Conservation (phyloP, 768 basidiomycete genomes). For the Xerocomellus intermedius region DNA sequence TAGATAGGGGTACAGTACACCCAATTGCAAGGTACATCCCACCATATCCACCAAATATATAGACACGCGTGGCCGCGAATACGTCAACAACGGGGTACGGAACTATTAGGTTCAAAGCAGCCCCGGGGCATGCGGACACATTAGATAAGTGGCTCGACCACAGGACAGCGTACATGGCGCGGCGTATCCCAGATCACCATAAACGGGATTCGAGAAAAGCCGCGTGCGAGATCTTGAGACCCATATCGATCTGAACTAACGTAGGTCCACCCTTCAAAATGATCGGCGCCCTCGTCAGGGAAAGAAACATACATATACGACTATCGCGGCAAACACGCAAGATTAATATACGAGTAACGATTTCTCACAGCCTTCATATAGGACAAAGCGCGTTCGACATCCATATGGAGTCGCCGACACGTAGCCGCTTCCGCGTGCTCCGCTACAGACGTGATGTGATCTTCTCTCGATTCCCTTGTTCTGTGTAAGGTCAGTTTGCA, state of each 20-base stretch:
- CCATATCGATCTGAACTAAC: slow-evolving; percentile 4
- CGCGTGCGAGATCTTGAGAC: neutral
- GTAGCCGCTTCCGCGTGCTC: slow-evolving; percentile 5
- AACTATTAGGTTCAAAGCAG: neutral
- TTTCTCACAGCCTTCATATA: neutral
- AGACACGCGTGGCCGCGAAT: neutral
- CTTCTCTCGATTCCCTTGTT: slow-evolving; percentile 3
- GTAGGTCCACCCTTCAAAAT: neutral
- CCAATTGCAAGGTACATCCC: neutral
- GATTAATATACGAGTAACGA: neutral
- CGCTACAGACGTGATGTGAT: slow-evolving; percentile 3
- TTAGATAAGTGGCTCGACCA: neutral
- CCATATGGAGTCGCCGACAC: slow-evolving; percentile 1
- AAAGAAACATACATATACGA: neutral
- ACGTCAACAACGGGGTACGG: neutral
- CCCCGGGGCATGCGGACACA: neutral
- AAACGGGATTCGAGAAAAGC: neutral
- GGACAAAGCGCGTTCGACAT: neutral
- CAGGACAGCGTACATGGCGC: neutral
- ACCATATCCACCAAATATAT: slow-evolving; percentile 6
- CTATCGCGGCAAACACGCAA: neutral
- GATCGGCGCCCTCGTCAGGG: slow-evolving; percentile 8
- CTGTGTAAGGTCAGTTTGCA: neutral
- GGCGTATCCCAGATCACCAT: neutral
- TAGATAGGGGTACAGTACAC: neutral